Conservation (phyloP, 257 asterid genomes). For the Solanum bukasovii region DNA sequence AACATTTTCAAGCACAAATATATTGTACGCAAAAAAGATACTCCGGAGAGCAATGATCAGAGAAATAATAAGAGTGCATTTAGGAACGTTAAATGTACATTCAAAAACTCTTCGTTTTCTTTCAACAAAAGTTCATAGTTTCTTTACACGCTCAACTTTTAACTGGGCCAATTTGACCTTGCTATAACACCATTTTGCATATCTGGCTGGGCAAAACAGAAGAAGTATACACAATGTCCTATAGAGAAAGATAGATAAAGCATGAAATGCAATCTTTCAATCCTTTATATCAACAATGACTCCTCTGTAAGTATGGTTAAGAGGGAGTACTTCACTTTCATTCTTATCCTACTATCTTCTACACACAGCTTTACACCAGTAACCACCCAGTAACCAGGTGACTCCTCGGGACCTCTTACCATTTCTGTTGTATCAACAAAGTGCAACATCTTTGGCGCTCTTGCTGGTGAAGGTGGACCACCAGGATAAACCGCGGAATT, state of each 20-base stretch:
- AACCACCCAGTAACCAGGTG: constrained; percentile 93
- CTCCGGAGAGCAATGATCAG: not conserved
- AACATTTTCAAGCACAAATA: not conserved
- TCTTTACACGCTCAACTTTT: not conserved
- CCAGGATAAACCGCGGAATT: constrained; percentile 84
- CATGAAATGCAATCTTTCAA: not conserved
- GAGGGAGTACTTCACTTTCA: constrained; percentile 69
- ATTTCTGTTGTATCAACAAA: constrained; percentile 80
- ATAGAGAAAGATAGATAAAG: not conserved
- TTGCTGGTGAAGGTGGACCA: constrained; percentile 77
- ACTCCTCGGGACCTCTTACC: constrained; percentile 82
- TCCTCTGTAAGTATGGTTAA: constrained; percentile 74
- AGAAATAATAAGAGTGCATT: not conserved
- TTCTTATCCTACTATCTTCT: constrained; percentile 61
- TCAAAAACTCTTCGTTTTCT: not conserved
- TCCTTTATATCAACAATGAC: constrained; percentile 40
- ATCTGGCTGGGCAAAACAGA: not conserved
- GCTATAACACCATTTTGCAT: not conserved
- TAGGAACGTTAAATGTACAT: not conserved
- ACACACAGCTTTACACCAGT: constrained; percentile 87
- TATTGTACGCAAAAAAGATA: not conserved
- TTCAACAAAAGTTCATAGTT: not conserved
- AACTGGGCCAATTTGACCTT: not conserved
- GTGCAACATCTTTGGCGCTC: constrained; percentile 69
- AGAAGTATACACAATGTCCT: not conserved